Evolutionary conservation across 2,329 filamentous ascomycete genomes (phyloP), one percentile per base, ranked within the genome.

Genomic region (Colletotrichum truncatum): DNA sequence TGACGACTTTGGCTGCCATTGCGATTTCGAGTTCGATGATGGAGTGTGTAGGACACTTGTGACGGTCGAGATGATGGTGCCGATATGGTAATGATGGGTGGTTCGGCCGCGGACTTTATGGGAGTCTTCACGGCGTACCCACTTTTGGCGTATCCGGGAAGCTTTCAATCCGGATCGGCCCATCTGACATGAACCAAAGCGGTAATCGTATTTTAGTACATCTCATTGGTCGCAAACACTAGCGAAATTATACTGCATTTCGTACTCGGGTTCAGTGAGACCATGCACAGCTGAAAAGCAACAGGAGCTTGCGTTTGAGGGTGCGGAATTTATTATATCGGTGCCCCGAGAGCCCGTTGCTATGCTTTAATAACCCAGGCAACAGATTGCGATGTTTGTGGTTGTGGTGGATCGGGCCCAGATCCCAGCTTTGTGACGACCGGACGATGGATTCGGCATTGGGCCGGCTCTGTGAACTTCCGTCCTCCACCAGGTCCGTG

Each of bases 161-260:
- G 36, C 18, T 36, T 23, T 11, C 25, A 18, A 54, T 61, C 56
- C 62, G 62, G n/a, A 28, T 64, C 61, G 30, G 21, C 39, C 39
- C 55, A 64, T 64, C 43, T 8, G 14, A n/a, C 12, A 14, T 43
- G 5, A 21, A 25, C 26, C 23, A 28, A 23, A 41, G 45, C 18
- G 3, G 4, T 5, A 28, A 45, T 45, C 54, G 51, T 36, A 36
- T 38, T 34, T 18, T 36, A 41, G 28, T 18, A 10, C 10, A n/a
- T 52, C 18, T 30, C 21, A 64, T 59, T 64, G 60, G 60, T 16
- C 2, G 14, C 6, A 8, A 12, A 9, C 4, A 8, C 54, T 51
- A 64, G 28, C 60, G 60, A 64, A 26, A 64, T 64, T 59, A 21
- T 45, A 30, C 21, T 6, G 8, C 26, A 12, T 11, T 4, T 63